A percentile compares a stretch with the other conserved stretches of the same genome.
phyloP scores from a whole-genome alignment of 176 grass and related monocot genomes.

The Panicum miliaceum region DNA sequence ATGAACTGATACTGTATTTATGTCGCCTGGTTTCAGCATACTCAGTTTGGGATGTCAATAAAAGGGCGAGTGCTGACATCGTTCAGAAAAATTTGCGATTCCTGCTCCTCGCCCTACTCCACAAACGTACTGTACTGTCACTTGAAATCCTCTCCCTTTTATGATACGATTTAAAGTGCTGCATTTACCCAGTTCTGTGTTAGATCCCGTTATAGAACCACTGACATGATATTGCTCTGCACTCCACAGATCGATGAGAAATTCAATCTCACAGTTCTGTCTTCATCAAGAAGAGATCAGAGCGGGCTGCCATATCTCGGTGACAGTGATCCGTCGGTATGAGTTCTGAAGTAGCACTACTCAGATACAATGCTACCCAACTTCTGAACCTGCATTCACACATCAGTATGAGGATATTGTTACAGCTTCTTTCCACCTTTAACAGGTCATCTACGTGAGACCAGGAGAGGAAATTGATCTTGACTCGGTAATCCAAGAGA shows the following conservation, averaged over 20 bases:
- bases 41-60: constrained; percentile 83
- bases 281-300: constrained; percentile 60
- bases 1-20: background rate
- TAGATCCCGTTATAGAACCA: background rate
- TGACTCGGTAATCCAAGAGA: constrained; percentile 80
- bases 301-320: constrained; percentile 68
- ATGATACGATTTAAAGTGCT: background rate
- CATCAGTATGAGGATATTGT: background rate
- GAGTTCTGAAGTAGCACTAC: constrained; percentile 10
- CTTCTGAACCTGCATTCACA: background rate
- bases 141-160: background rate
- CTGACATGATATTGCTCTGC: background rate
- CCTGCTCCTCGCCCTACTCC: constrained; percentile 65
- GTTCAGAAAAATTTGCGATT: constrained; percentile 73
- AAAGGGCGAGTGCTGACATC: constrained; percentile 70
- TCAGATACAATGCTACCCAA: background rate
- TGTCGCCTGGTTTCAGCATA: constrained; percentile 54
- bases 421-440: background rate
- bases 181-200: background rate
- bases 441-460: constrained; percentile 80
- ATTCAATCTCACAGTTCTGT: constrained; percentile 76
- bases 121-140: constrained; percentile 49
- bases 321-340: constrained; percentile 69
- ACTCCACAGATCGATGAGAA: constrained; percentile 72
- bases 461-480: constrained; percentile 75